A percentile compares a stretch with the other conserved stretches of the same genome.
These are phyloP conservation scores for Alloascoidea hylecoeti DNA, from an alignment of 805 yeast species.

Conservation along the genomic window DNA sequence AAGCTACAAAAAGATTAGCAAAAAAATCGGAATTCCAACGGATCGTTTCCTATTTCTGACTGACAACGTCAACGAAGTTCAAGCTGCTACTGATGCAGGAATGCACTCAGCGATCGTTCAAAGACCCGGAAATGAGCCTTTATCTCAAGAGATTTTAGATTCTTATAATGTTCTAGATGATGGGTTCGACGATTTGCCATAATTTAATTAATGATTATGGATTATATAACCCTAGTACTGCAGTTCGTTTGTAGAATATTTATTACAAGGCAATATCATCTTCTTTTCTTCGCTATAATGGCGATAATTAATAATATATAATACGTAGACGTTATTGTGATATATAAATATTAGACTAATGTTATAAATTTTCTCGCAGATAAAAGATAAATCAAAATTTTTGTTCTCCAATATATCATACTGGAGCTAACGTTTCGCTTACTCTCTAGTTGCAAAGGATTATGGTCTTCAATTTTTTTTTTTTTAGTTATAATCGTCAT, in stretches of 20 bases:
- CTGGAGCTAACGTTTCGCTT: too few species aligned
- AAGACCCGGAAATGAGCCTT: constrained; percentile 48
- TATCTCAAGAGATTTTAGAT: constrained; percentile 21
- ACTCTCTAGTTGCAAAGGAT: too few species aligned
- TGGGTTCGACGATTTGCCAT: constrained; percentile 16
- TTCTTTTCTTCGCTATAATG: too few species aligned
- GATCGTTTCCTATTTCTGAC: constrained; percentile 48
- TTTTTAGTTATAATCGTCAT: constrained; percentile 3
- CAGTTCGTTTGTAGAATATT: too few species aligned
- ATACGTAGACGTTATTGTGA: too few species aligned
- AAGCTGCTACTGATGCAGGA: constrained; percentile 46
- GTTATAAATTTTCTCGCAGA: too few species aligned
- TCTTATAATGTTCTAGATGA: constrained; percentile 13
- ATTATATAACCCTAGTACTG: background rate
- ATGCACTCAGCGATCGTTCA: constrained; percentile 34
- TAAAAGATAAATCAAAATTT: background rate
- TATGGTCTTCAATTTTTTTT: too few species aligned
- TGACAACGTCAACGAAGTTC: constrained; percentile 56
- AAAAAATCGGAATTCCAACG: constrained; percentile 19
- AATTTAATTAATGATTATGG: constrained; percentile 2
- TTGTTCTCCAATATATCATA: too few species aligned
- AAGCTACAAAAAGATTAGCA: constrained; percentile 46
- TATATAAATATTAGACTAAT: too few species aligned
- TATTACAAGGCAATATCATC: too few species aligned
- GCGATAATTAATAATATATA: too few species aligned